Base-by-base conservation (phyloP, 2,329 filamentous ascomycete species). In the Fusarium scirpi region DNA sequence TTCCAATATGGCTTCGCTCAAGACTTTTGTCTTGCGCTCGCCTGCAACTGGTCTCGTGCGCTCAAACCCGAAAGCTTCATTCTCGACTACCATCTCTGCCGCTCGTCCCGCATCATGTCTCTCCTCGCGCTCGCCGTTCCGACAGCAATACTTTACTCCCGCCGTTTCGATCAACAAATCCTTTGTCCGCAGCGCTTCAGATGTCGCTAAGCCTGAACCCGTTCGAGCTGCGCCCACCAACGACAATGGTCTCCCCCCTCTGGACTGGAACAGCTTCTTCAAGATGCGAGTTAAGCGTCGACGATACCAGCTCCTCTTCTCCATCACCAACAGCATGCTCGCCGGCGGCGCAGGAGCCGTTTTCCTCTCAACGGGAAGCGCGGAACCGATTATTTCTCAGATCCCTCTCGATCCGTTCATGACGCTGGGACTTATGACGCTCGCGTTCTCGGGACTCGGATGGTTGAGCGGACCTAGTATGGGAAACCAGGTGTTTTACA, bases 241-340 rank as follows among this genome's bases (percentile, higher is more conserved):
- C 29, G 63, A 65, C 29, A 62, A 65, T 3, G 22, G 22, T 22
- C 58, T 69, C 76, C 58, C 71, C 62, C 56, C 74, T 80, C 88
- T 94, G 44, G 89, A 94, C 82, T 98, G 95, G 95, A 91, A 98
- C 83, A 90, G 89, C 55, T 98, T 97, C 85, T 97, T 98, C 85
- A 89, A 90, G 78, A 90, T 98, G 65, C 94, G 95, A 77, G 92
- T 94, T 75, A 92, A 90, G 65, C 92, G 95, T 59, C 91, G 95
- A 65, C 89, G 92, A 75, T 92, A 94, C 84, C 94, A 95, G 78
- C 87, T 97, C 40, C 87, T 87, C 52, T 94, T 94, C 70, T 95
- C 92, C 48, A 85, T 94, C 55, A 79, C 89, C 34, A 89, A 88
- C 34, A 90, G 91, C 44, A 70, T 90, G 8, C 82, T 85, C 15